Evolutionary conservation across 495 filamentous ascomycete species (phyloP).

Genomic region (Aspergillus conjunctus): DNA sequence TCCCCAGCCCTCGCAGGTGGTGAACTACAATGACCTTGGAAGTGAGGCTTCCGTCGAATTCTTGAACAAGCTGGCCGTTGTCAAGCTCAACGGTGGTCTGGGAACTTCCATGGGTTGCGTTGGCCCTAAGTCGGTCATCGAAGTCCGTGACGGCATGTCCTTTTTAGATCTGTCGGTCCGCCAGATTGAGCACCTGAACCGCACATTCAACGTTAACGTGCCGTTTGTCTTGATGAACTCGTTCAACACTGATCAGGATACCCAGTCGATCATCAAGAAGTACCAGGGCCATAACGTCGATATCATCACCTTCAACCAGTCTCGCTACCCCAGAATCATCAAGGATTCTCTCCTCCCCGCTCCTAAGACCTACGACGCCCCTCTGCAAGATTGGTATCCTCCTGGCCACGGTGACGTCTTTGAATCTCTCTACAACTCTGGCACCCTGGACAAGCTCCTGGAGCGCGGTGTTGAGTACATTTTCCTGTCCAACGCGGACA

Average conservation of each 20-base stretch:
- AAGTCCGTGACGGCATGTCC: constrained; percentile 99
- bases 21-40: constrained; percentile 85
- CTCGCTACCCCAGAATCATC: constrained; percentile 92
- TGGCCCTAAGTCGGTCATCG: constrained; percentile 98
- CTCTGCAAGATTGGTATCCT: constrained; percentile 97
- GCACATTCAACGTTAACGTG: constrained; percentile 94
- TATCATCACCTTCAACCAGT: constrained; percentile 99
- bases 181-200: constrained; percentile 99
- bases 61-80: constrained; percentile 95
- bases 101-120: constrained; percentile 99
- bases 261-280: constrained; percentile 99
- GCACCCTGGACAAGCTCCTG: constrained; percentile 94
- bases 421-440: constrained; percentile 99
- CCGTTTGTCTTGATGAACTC: constrained; percentile 99
- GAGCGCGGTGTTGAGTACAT: constrained; percentile 94
- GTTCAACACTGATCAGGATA: constrained; percentile 99
- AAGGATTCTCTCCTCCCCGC: constrained; percentile 98
- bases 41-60: constrained; percentile 87
- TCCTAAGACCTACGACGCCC: constrained; percentile 84
- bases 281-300: constrained; percentile 99
- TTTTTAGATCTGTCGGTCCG: constrained; percentile 99
- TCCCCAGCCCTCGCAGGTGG: constrained; percentile 86
- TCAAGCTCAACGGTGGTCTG: constrained; percentile 99
- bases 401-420: constrained; percentile 99
- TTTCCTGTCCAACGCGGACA: constrained; percentile 99